These are phyloP conservation scores for Lenzites betulinus DNA, from an alignment of 768 basidiomycete species.

Conservation along the genomic window DNA sequence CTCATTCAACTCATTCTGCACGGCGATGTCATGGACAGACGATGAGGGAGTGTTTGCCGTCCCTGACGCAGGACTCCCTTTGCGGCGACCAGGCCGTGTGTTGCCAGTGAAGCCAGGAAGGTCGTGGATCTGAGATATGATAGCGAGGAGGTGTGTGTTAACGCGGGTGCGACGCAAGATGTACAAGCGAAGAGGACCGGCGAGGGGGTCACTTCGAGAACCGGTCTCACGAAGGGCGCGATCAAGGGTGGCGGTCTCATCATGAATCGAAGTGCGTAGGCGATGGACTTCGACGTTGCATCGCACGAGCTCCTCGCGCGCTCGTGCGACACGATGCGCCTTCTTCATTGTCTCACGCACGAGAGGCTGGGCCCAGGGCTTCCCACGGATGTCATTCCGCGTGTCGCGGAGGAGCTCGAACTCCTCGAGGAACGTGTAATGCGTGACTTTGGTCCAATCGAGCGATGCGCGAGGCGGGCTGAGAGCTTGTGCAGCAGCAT, in stretches of 20 bases:
- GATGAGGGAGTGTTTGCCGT: no score
- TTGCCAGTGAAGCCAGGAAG: no score
- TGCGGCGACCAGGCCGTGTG: no score
- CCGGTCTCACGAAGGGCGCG: background rate
- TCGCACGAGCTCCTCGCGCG: background rate
- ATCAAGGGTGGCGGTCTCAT: background rate
- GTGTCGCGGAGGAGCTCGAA: constrained; percentile 32
- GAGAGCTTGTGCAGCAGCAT: no score
- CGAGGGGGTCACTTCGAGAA: background rate
- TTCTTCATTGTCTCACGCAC: constrained; percentile 28
- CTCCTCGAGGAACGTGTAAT: no score
- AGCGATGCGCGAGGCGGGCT: no score
- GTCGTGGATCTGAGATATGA: background rate
- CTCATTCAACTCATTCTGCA: no score
- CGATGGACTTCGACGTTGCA: background rate
- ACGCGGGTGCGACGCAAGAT: no score
- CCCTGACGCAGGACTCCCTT: no score
- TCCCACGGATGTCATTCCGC: constrained; percentile 25
- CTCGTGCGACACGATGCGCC: constrained; percentile 18
- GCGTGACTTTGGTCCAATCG: no score
- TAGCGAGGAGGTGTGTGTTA: no score
- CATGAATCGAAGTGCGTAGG: background rate
- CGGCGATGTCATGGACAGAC: no score
- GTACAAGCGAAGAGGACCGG: background rate
- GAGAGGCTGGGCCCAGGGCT: constrained; percentile 31